These are phyloP conservation scores for Lentinula sp. DNA, from an alignment of 768 basidiomycete species.

Conservation along the genomic window DNA sequence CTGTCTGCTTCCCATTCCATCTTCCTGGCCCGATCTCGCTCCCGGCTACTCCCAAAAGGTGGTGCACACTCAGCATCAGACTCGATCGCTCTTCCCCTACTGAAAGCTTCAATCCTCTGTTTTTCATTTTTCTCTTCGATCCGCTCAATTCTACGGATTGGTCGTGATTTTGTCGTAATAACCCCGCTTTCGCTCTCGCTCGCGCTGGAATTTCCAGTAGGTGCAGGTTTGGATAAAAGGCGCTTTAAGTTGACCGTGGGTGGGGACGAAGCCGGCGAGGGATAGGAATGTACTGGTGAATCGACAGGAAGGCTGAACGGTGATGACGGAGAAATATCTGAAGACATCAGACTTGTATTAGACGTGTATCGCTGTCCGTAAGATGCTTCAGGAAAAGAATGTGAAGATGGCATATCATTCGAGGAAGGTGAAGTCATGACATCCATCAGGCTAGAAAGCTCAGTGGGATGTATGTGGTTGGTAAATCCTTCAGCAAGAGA, in stretches of 20 bases:
- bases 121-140: conserved; percentile 1
- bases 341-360: not conserved
- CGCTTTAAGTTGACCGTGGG: conserved; percentile 2
- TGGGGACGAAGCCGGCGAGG: not conserved
- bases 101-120: conserved; percentile 3
- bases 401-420: not conserved
- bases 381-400: not conserved
- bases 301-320: not conserved
- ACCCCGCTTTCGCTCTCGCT: not conserved
- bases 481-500: not conserved
- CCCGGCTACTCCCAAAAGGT: not conserved
- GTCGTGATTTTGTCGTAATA: not conserved
- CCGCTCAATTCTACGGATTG: not conserved
- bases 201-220: conserved; percentile 1
- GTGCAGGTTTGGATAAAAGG: conserved; percentile 6
- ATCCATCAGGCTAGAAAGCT: not conserved
- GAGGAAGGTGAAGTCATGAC: not conserved
- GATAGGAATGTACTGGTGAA: not conserved
- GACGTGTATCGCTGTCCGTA: not conserved
- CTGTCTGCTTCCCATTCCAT: conserved; percentile 3
- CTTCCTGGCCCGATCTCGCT: not conserved
- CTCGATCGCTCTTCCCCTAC: not conserved
- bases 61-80: not conserved
- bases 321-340: not conserved
- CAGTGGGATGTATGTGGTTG: not conserved